Evolutionary conservation across 345 rosid species (phyloP), one percentile per base, ranked within the genome.

Genomic region (Aquilaria yunnanensis): DNA sequence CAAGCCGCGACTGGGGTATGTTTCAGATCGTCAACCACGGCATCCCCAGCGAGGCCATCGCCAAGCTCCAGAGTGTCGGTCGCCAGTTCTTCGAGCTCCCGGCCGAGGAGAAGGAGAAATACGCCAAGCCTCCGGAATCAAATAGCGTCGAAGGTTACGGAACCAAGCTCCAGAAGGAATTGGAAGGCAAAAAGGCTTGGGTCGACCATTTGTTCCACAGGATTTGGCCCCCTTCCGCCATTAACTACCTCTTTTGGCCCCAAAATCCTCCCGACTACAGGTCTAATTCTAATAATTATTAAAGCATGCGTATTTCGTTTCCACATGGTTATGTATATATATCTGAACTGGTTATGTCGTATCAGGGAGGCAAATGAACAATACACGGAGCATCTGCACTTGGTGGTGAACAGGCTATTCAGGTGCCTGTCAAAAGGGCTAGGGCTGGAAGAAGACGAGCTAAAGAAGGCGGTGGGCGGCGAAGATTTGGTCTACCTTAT

Each of bases 131-230:
- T 0, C 70, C 72, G 0, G 97, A 71, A 0, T 33, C 85, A 0
- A 69, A 68, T n/a, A 55, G 65, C 12, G 10, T 79, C 0, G 92
- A 90, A 77, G 97, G 97, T 0, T 88, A 91, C 14, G 97, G 96
- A 3, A 80, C 75, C 1, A 78, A 70, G 60, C 69, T 84, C 14
- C 87, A 80, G 65, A 88, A 80, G 55, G 90, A 88, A 31, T 46
- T 69, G 2, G 60, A 83, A 7, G 90, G 81, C 4, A 90, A 81
- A 59, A 88, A 83, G 66, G 72, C 76, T n/a, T 90, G 98, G 98
- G 90, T 75, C 1, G 97, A 90, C 70, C 96, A 90, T 67, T 81
- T 90, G 49, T 93, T 93, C 58, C 94, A 93, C 61, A 75, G 55
- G 65, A 76, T 93, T 57, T 93, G 88, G 94, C 98, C 98, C 41